Conservation (phyloP, 495 filamentous ascomycete genomes). For the Trichoderma virens region DNA sequence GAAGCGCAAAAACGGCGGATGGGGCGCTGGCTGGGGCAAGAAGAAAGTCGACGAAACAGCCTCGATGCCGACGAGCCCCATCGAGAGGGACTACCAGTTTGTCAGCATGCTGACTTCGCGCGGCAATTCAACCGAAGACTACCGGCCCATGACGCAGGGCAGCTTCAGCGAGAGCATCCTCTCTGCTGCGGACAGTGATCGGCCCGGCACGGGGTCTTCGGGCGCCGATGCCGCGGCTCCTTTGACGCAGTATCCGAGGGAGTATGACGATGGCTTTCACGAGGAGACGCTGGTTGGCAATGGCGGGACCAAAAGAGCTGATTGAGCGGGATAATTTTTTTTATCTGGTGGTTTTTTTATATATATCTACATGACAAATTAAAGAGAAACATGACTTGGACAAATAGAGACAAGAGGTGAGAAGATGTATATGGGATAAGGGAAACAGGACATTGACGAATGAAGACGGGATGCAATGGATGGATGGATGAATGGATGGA, state of each 20-base stretch:
- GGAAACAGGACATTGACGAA: no score
- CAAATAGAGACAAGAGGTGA: no score
- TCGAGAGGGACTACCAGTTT: constrained; percentile 4
- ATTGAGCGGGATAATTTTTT: background rate
- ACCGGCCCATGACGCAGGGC: constrained; percentile 18
- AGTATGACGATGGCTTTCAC: constrained; percentile 14
- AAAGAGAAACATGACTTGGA: no score
- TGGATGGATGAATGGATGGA: no score
- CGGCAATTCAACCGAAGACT: constrained; percentile 4
- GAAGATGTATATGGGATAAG: no score
- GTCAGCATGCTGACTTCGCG: constrained; percentile 1
- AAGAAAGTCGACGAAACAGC: background rate
- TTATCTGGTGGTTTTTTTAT: no score
- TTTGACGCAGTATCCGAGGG: background rate
- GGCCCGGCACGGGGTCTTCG: constrained; percentile 20
- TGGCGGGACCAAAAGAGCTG: constrained; percentile 3
- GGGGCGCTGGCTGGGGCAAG: constrained; percentile 35
- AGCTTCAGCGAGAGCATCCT: constrained; percentile 34
- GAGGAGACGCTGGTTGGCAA: constrained; percentile 8
- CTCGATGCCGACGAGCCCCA: constrained; percentile 9
- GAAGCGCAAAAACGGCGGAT: constrained; percentile 61
- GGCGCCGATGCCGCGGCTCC: constrained; percentile 12
- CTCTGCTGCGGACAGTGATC: constrained; percentile 21
- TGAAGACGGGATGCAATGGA: no score
- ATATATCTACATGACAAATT: no score